A percentile compares a stretch with the other conserved stretches of the same genome.
These are phyloP conservation scores for Domatiomyces globalis DNA, from an alignment of 2,329 filamentous ascomycete species.

Conservation along the genomic window DNA sequence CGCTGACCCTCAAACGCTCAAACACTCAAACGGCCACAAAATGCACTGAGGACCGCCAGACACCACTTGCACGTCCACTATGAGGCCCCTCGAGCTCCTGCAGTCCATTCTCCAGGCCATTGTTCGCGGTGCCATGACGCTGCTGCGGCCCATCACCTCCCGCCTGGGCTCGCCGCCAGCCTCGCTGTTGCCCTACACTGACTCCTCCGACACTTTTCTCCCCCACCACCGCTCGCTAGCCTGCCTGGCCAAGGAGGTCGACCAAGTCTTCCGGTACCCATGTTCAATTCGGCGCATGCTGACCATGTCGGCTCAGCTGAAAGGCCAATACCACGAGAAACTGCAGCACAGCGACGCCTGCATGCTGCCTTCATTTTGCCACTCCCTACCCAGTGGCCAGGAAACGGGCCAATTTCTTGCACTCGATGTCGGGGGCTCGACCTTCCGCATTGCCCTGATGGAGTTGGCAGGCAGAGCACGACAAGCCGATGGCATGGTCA, in stretches of 20 bases:
- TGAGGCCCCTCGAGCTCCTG: slow-evolving; percentile 6
- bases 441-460: slow-evolving; percentile 48
- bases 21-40: neutral
- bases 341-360: slow-evolving; percentile 43
- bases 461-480: slow-evolving; percentile 36
- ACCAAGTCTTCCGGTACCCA: slow-evolving; percentile 22
- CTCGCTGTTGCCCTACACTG: neutral
- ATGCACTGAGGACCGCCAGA: neutral
- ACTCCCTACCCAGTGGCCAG: slow-evolving; percentile 44
- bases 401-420: slow-evolving; percentile 48
- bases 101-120: slow-evolving; percentile 1
- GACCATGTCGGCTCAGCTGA: slow-evolving; percentile 31
- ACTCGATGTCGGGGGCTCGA: slow-evolving; percentile 53
- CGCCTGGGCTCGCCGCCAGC: neutral
- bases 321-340: slow-evolving; percentile 40
- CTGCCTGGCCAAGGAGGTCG: slow-evolving; percentile 22
- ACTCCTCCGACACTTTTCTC: neutral
- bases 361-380: slow-evolving; percentile 53
- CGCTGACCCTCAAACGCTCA: neutral
- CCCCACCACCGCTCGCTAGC: slow-evolving; percentile 20
- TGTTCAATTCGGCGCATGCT: slow-evolving; percentile 24
- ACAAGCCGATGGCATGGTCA: slow-evolving; percentile 34
- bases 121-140: neutral
- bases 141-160: neutral
- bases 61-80: neutral